Conservation (phyloP, 31 red algal species). For the Porphyra umbilicalis region DNA sequence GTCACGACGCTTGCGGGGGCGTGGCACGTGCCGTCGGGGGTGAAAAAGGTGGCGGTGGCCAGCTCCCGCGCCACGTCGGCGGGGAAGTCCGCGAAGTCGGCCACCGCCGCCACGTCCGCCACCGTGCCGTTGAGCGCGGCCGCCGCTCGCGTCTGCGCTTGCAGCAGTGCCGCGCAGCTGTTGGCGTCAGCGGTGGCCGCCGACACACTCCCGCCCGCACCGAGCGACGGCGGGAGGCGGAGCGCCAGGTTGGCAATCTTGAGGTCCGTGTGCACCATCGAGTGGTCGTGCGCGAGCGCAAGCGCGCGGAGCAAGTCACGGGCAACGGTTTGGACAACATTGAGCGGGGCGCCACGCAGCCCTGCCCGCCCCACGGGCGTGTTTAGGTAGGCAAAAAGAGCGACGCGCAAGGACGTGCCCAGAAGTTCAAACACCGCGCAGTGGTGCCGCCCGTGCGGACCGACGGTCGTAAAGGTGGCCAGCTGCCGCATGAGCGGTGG, state of each 20-base stretch:
- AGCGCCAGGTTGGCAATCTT: conserved; percentile 97
- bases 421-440: conserved; percentile 82
- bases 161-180: not conserved
- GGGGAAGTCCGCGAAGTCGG: not conserved
- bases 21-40: conserved; percentile 24
- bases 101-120: not conserved
- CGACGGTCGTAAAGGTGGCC: conserved; percentile 59
- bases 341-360: conserved; percentile 58
- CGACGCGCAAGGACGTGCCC: conserved; percentile 60
- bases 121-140: not conserved
- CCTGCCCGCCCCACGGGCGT: conserved; percentile 2
- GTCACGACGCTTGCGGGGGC: conserved; percentile 61
- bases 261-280: conserved; percentile 91
- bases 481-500: conserved; percentile 16
- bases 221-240: not conserved
- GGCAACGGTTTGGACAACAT: conserved; percentile 38
- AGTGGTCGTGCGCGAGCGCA: conserved; percentile 53
- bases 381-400: conserved; percentile 48
- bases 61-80: not conserved
- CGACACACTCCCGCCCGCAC: not conserved
- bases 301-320: conserved; percentile 66
- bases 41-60: not conserved
- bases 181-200: not conserved
- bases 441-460: conserved; percentile 68
- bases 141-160: not conserved